Percentiles rank a stretch among this genome's conserved stretches.
These are phyloP conservation scores for Cryphonectria japonica DNA, from an alignment of 2,329 filamentous ascomycete genomes.

Conservation along the genomic window DNA sequence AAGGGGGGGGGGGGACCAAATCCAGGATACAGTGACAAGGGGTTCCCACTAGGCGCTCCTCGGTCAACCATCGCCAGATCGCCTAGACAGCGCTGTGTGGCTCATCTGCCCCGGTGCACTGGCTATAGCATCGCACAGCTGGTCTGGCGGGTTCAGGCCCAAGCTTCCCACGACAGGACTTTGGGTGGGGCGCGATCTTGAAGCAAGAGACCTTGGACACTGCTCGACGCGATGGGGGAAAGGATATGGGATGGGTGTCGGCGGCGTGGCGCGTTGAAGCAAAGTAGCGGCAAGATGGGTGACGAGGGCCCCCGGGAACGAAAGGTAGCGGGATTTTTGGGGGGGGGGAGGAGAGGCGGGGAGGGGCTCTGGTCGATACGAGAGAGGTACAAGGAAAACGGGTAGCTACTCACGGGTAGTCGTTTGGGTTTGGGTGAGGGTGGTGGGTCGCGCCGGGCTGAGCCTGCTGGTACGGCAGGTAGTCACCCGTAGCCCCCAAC, in stretches of 20 bases:
- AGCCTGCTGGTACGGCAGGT: constrained; percentile 51
- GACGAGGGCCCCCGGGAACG: constrained; percentile 6
- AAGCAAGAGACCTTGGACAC: not conserved
- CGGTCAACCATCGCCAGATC: not conserved
- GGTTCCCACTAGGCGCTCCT: not conserved
- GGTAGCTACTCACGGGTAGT: constrained; percentile 61
- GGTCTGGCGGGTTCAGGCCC: not conserved
- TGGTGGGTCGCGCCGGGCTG: constrained; percentile 54
- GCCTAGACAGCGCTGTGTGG: not conserved
- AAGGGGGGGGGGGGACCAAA: not conserved
- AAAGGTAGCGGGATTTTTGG: not conserved
- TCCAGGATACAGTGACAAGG: not conserved
- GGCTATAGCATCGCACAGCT: not conserved
- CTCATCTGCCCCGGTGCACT: not conserved
- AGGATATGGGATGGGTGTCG: not conserved
- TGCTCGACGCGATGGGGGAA: not conserved
- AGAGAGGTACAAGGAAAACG: constrained; percentile 37
- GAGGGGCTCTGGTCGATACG: constrained; percentile 32
- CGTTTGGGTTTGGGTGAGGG: constrained; percentile 43
- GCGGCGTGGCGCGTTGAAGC: constrained; percentile 2
- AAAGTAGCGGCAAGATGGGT: constrained; percentile 17
- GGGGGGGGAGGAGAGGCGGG: not conserved
- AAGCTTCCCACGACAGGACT: not conserved
- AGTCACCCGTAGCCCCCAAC: constrained; percentile 40
- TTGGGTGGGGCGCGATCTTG: not conserved